Conservation (phyloP, 305 asterid species). For the Fraxinus baroniana region DNA sequence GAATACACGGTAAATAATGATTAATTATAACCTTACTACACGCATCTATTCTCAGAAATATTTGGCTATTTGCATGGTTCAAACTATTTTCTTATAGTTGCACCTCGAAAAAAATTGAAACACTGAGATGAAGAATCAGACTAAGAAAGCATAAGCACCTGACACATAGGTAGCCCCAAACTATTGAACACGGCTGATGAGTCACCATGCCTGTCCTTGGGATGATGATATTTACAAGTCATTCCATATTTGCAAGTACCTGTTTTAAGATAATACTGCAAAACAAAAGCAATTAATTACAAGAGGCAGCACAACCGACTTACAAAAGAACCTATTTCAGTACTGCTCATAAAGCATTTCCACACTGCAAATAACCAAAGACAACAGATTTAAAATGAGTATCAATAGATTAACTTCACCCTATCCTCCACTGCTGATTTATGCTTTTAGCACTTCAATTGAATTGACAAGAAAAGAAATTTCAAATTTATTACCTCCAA, state of each 20-base stretch:
- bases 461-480: conserved; percentile 6
- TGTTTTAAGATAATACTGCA: conserved; percentile 67
- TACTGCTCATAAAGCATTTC: neutral
- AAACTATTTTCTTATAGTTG: neutral
- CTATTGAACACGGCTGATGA: conserved; percentile 37
- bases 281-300: conserved; percentile 15
- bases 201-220: conserved; percentile 36
- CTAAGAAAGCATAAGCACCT: conserved; percentile 42
- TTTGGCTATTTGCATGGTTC: neutral
- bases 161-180: conserved; percentile 70
- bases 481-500: neutral
- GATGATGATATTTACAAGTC: conserved; percentile 67
- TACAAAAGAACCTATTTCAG: neutral
- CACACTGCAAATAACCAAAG: neutral
- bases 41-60: neutral
- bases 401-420: neutral
- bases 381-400: neutral
- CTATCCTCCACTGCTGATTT: neutral
- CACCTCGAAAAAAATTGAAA: conserved; percentile 1
- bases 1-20: conserved; percentile 21
- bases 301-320: conserved; percentile 13
- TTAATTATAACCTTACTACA: conserved; percentile 14
- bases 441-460: neutral
- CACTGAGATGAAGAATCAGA: neutral
- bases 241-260: conserved; percentile 73